phyloP scores from a whole-genome alignment of 108 stramenopile species.

The Skeletonema costatum region DNA sequence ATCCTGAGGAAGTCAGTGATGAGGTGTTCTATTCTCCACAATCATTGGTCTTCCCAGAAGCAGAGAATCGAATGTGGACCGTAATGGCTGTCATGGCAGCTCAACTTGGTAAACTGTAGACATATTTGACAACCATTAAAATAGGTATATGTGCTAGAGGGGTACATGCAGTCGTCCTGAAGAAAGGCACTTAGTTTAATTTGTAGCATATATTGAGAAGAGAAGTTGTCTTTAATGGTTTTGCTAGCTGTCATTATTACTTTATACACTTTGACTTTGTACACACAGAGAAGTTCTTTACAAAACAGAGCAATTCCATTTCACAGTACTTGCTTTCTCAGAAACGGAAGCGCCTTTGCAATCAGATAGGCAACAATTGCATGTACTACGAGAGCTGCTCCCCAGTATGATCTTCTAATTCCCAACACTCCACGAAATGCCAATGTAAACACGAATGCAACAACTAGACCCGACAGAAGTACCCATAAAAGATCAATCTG shows the following conservation, averaged over 20 bases:
- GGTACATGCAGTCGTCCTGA: no score
- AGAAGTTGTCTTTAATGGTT: no score
- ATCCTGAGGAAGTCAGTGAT: conserved; percentile 95
- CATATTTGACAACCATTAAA: no score
- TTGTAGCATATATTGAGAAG: no score
- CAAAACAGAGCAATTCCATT: neutral
- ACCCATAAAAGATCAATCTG: conserved; percentile 21
- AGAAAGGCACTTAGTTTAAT: no score
- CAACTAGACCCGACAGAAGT: conserved; percentile 19
- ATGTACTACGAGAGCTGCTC: conserved; percentile 20
- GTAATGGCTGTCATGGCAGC: conserved; percentile 98
- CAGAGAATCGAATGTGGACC: conserved; percentile 99
- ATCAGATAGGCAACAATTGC: conserved; percentile 21
- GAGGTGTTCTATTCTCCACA: conserved; percentile 94
- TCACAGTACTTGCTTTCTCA: neutral
- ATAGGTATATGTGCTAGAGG: no score
- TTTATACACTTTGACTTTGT: no score
- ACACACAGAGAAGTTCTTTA: neutral
- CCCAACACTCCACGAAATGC: conserved; percentile 39
- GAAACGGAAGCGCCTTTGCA: conserved; percentile 21
- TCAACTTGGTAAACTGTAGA: conserved; percentile 70
- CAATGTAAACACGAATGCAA: conserved; percentile 42
- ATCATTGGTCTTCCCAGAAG: conserved; percentile 93
- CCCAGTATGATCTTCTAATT: conserved; percentile 24
- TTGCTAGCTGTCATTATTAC: no score